A percentile compares a stretch with the other conserved stretches of the same genome.
Evolutionary conservation across 768 basidiomycete genomes (phyloP).

Genomic region (Lentinula raphanica): DNA sequence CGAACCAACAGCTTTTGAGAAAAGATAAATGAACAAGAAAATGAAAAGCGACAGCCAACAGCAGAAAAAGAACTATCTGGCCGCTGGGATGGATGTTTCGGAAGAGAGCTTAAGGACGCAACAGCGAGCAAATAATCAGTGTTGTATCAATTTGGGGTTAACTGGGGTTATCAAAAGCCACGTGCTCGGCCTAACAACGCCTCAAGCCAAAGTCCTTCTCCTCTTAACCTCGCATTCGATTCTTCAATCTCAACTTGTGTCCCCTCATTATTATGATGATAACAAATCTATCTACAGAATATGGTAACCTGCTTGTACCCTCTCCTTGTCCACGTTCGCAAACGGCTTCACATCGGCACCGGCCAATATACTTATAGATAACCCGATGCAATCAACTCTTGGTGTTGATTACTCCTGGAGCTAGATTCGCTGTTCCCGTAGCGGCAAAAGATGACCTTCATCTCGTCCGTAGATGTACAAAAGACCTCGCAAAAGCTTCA

Average conservation of each 20-base stretch:
- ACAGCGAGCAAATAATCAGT: constrained; percentile 5
- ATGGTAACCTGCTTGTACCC: neutral
- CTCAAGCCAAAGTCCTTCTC: neutral
- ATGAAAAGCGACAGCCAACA: neutral
- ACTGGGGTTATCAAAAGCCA: neutral
- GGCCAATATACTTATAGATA: neutral
- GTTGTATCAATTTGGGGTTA: neutral
- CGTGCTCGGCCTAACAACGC: neutral
- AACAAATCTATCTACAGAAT: neutral
- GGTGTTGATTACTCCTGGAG: neutral
- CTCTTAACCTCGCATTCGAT: neutral
- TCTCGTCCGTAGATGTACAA: too few species aligned
- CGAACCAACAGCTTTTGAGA: constrained; percentile 8
- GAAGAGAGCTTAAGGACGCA: constrained; percentile 8
- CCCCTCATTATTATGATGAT: too few species aligned
- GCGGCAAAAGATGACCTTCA: too few species aligned
- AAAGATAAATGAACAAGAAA: neutral
- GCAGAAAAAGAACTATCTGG: neutral
- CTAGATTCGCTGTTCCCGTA: neutral
- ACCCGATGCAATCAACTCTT: neutral
- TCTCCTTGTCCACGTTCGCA: neutral
- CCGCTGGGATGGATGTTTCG: constrained; percentile 3
- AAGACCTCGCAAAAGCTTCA: too few species aligned
- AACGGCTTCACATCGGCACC: neutral
- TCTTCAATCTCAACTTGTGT: neutral